Evolutionary conservation across 2,329 filamentous ascomycete genomes (phyloP).

Genomic region (Pseudopithomyces chartarum): DNA sequence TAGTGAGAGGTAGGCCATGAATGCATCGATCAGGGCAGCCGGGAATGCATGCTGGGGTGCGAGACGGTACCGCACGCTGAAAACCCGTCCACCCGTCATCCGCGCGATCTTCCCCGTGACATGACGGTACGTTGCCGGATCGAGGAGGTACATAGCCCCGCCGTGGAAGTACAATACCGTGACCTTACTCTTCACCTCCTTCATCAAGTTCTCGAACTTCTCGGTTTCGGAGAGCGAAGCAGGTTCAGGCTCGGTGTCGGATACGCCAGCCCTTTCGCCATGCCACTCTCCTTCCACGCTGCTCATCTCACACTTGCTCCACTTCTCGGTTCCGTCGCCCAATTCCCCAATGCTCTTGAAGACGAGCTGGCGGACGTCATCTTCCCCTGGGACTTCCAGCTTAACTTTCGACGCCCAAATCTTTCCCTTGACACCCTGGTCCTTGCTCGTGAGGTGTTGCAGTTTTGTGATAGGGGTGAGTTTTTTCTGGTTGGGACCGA

Average conservation of each 20-base stretch:
- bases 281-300: conserved; percentile 77
- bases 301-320: conserved; percentile 55
- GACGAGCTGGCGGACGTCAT: conserved; percentile 60
- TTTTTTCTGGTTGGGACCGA: conserved; percentile 29
- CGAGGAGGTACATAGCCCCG: conserved; percentile 74
- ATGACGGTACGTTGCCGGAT: conserved; percentile 69
- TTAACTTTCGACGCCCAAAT: conserved; percentile 80
- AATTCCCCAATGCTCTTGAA: conserved; percentile 63
- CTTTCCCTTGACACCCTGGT: conserved; percentile 73
- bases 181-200: conserved; percentile 65
- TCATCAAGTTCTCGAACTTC: conserved; percentile 70
- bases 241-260: conserved; percentile 57
- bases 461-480: conserved; percentile 34
- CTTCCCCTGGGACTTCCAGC: conserved; percentile 62
- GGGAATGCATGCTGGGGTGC: conserved; percentile 78
- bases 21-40: conserved; percentile 71
- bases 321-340: conserved; percentile 44
- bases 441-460: conserved; percentile 67
- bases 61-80: conserved; percentile 75
- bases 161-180: conserved; percentile 78
- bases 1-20: conserved; percentile 73
- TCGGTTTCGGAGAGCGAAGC: conserved; percentile 62
- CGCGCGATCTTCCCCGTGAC: conserved; percentile 67
- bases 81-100: conserved; percentile 68
- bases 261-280: conserved; percentile 65